Percentiles rank a stretch among this genome's conserved stretches.
Conservation (phyloP, 2,329 filamentous ascomycete genomes). For the Sporothrix pseudoabietina region DNA sequence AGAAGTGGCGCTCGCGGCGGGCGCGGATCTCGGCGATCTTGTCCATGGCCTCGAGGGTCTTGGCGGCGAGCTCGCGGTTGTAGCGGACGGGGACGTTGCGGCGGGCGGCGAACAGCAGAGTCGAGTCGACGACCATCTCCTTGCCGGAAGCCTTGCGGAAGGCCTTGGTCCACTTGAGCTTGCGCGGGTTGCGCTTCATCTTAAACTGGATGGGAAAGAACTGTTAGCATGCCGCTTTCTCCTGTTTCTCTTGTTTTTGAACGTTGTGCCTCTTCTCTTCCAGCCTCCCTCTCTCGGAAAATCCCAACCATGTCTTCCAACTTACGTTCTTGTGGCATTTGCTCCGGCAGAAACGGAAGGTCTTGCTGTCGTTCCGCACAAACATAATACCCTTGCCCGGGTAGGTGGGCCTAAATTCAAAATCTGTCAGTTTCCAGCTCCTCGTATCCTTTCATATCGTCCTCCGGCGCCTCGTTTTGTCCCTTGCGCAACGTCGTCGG, state of each 20-base stretch:
- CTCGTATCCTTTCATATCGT: conserved; percentile 46
- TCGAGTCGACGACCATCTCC: conserved; percentile 89
- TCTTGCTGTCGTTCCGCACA: conserved; percentile 54
- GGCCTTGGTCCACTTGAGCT: conserved; percentile 96
- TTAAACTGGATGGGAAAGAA: conserved; percentile 64
- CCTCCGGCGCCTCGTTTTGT: conserved; percentile 55
- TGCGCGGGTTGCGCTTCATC: conserved; percentile 97
- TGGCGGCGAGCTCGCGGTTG: conserved; percentile 85
- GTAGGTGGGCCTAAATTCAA: conserved; percentile 48
- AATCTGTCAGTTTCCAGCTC: conserved; percentile 20
- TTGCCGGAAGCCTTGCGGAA: conserved; percentile 84
- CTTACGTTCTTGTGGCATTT: conserved; percentile 63
- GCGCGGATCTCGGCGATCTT: conserved; percentile 82
- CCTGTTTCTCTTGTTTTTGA: no score
- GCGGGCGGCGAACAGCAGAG: conserved; percentile 86
- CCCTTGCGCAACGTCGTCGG: background rate
- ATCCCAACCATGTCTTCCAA: background rate
- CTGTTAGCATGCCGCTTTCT: background rate
- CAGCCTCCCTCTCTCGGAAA: background rate
- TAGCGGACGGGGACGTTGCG: conserved; percentile 95
- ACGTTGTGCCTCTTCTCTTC: background rate
- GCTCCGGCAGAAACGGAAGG: conserved; percentile 62
- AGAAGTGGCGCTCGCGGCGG: conserved; percentile 85
- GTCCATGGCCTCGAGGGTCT: conserved; percentile 90
- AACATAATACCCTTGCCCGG: conserved; percentile 60